These are phyloP conservation scores for Globisporangium spinosum DNA, from an alignment of 352 stramenopile species.

Conservation along the genomic window DNA sequence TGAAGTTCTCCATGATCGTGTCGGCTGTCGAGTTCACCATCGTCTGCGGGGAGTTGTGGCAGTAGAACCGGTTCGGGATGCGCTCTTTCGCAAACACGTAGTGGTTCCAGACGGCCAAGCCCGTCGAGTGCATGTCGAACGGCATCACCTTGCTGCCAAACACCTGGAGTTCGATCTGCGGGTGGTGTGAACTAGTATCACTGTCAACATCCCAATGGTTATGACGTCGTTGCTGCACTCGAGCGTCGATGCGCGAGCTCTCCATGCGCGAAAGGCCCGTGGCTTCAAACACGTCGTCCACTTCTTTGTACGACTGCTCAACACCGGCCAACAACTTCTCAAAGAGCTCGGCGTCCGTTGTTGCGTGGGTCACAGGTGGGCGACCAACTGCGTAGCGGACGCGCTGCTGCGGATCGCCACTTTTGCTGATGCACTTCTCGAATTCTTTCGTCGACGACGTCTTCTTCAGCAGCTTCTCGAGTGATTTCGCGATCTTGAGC, in stretches of 20 bases:
- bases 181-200: neutral
- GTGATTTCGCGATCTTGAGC: slow-evolving; percentile 29
- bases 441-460: neutral
- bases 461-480: neutral
- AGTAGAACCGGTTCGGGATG: slow-evolving; percentile 42
- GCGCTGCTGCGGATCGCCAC: neutral
- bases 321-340: slow-evolving; percentile 23
- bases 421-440: neutral
- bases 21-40: slow-evolving; percentile 26
- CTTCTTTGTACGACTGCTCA: slow-evolving; percentile 27
- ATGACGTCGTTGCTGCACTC: slow-evolving; percentile 23
- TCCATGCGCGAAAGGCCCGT: slow-evolving; percentile 41
- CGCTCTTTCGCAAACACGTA: slow-evolving; percentile 27
- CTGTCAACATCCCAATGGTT: neutral
- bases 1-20: slow-evolving; percentile 57
- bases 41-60: slow-evolving; percentile 41
- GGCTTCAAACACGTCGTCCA: slow-evolving; percentile 26
- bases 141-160: slow-evolving; percentile 47
- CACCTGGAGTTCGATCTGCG: slow-evolving; percentile 33
- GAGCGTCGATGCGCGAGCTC: slow-evolving; percentile 31
- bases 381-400: neutral
- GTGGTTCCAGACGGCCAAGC: slow-evolving; percentile 44
- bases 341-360: slow-evolving; percentile 26
- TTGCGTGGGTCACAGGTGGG: neutral
- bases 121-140: slow-evolving; percentile 39